These are phyloP conservation scores for Lasiodiplodia gonubiensis DNA, from an alignment of 2,329 filamentous ascomycete species.

Conservation along the genomic window DNA sequence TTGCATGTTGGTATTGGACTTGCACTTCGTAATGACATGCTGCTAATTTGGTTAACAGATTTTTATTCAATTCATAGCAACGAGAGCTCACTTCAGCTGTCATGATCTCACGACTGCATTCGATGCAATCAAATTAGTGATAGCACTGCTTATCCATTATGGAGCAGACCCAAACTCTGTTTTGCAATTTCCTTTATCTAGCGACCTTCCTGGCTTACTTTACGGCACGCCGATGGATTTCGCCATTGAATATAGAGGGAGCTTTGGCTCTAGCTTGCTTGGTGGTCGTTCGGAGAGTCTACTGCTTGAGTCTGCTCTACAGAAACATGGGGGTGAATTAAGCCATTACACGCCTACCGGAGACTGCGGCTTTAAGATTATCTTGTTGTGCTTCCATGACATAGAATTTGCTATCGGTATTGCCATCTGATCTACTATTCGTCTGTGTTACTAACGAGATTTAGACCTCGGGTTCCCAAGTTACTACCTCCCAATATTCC, in stretches of 20 bases:
- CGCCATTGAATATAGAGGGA: too few relatives aligned
- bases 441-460: not conserved
- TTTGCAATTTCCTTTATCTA: too few relatives aligned
- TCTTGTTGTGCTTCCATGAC: not conserved
- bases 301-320: not conserved
- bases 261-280: too few relatives aligned
- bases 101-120: not conserved
- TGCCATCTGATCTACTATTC: not conserved
- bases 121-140: not conserved
- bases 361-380: fast-evolving
- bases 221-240: too few relatives aligned
- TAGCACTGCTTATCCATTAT: not conserved
- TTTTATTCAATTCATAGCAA: too few relatives aligned
- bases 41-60: too few relatives aligned
- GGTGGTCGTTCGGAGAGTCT: too few relatives aligned
- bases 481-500: not conserved
- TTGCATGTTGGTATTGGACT: not conserved
- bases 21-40: too few relatives aligned
- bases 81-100: too few relatives aligned
- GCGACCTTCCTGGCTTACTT: too few relatives aligned
- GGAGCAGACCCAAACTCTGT: not conserved
- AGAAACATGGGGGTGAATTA: not conserved
- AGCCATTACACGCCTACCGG: too few relatives aligned
- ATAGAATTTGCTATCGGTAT: not conserved
- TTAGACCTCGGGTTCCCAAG: not conserved